Evolutionary conservation across 768 basidiomycete species (phyloP).

Genomic region (Rhizopogon vinicolor): DNA sequence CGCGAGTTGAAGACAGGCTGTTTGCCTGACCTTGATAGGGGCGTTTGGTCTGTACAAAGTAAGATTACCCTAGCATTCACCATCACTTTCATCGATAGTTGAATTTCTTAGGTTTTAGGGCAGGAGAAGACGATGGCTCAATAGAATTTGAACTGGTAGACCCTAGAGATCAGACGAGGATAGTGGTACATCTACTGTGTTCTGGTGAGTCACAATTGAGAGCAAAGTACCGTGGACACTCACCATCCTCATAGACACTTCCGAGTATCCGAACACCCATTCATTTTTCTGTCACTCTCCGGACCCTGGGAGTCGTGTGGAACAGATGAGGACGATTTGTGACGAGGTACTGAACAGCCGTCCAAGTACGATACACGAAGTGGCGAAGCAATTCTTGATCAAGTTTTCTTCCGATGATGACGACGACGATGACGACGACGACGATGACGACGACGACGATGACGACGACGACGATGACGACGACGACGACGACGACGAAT

Average conservation of each 20-base stretch:
- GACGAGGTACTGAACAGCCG: conserved; percentile 39
- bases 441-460: conserved; percentile 36
- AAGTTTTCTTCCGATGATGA: conserved; percentile 25
- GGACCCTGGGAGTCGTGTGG: conserved; percentile 35
- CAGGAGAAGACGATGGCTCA: conserved; percentile 64
- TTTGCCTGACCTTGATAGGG: conserved; percentile 28
- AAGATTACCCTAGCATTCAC: conserved; percentile 10
- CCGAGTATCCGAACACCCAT: conserved; percentile 61
- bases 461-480: conserved; percentile 32
- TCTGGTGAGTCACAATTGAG: conserved; percentile 34
- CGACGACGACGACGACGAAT: too few relatives aligned
- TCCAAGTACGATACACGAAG: conserved; percentile 40
- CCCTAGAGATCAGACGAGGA: conserved; percentile 27
- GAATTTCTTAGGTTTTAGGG: conserved; percentile 36
- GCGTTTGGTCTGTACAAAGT: conserved; percentile 41
- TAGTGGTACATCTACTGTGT: conserved; percentile 40
- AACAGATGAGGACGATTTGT: conserved; percentile 36
- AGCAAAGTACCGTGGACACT: neutral
- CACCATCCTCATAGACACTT: conserved; percentile 43
- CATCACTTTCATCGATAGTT: neutral
- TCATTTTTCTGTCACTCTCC: conserved; percentile 52
- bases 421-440: conserved; percentile 31
- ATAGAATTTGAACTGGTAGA: conserved; percentile 45
- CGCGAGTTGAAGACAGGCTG: conserved; percentile 37
- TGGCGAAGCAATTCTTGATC: conserved; percentile 38